A percentile compares a stretch with the other conserved stretches of the same genome.
Evolutionary conservation across 139 green algal species (phyloP).

Genomic region (Ostreobium quekettii): DNA sequence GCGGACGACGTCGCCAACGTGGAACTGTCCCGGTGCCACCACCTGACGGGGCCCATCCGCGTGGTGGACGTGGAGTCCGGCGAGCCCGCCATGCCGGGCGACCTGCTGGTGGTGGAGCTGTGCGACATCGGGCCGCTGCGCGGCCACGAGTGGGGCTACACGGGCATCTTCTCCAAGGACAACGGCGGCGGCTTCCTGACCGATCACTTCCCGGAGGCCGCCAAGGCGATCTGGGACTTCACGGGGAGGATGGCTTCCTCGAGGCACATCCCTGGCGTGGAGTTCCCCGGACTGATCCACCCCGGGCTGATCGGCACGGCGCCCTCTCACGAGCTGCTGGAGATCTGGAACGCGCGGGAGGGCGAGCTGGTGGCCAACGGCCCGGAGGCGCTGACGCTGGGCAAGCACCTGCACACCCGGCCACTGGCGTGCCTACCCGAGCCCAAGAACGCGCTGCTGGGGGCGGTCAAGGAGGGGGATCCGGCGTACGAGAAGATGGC

Average conservation of each 20-base stretch:
- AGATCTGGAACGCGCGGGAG: conserved; percentile 69
- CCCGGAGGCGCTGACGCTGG: conserved; percentile 31
- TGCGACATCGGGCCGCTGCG: conserved; percentile 54
- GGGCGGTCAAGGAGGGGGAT: conserved; percentile 23
- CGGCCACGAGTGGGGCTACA: conserved; percentile 68
- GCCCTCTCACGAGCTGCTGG: conserved; percentile 55
- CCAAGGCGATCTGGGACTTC: conserved; percentile 65
- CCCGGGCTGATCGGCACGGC: conserved; percentile 61
- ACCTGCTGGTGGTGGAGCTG: conserved; percentile 65
- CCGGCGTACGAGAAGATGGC: conserved; percentile 39
- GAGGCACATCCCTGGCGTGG: conserved; percentile 58
- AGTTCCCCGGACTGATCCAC: conserved; percentile 45
- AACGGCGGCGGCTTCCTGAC: conserved; percentile 70
- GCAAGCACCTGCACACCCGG: conserved; percentile 47
- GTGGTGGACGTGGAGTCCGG: conserved; percentile 35
- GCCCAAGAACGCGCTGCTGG: conserved; percentile 44
- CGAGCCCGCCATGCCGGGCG: conserved; percentile 44
- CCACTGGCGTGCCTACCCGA: conserved; percentile 54
- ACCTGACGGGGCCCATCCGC: conserved; percentile 55
- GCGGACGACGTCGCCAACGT: conserved; percentile 64
- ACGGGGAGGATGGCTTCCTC: conserved; percentile 54
- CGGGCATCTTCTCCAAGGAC: conserved; percentile 62
- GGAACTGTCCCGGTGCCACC: conserved; percentile 47
- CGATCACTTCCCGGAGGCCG: conserved; percentile 63
- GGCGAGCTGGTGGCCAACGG: conserved; percentile 39